Evolutionary conservation across 2,329 filamentous ascomycete genomes (phyloP).

Genomic region (Gliomastix tumulicola): DNA sequence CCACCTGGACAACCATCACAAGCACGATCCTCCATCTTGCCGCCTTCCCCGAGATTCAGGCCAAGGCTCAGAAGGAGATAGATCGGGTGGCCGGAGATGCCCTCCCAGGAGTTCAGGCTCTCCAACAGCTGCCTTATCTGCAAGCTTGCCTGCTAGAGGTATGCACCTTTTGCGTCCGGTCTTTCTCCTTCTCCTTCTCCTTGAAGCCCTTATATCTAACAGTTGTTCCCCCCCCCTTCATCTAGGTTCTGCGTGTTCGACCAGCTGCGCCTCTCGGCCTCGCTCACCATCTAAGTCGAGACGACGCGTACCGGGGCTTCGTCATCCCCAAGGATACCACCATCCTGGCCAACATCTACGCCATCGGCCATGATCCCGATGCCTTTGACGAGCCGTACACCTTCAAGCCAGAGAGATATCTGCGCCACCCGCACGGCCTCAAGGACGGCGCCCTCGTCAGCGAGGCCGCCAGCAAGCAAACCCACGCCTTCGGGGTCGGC

Average conservation of each 20-base stretch:
- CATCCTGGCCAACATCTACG: slow-evolving; percentile 36
- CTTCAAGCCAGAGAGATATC: slow-evolving; percentile 4
- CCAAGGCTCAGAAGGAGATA: not conserved
- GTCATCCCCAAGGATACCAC: slow-evolving; percentile 52
- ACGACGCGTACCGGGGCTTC: slow-evolving; percentile 2
- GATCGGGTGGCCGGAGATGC: not conserved
- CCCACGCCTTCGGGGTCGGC: slow-evolving; percentile 36
- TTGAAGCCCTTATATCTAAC: too few species aligned
- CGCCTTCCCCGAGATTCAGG: not conserved
- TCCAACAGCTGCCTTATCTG: not conserved
- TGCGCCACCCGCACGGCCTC: slow-evolving; percentile 9
- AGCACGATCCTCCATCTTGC: not conserved
- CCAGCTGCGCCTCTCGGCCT: not conserved
- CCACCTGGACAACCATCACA: not conserved
- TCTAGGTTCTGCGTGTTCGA: not conserved
- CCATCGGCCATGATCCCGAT: slow-evolving; percentile 2
- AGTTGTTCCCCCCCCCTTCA: too few species aligned
- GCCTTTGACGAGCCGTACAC: slow-evolving; percentile 2
- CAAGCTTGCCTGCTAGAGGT: not conserved
- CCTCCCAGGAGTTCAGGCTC: not conserved
- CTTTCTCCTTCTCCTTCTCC: too few species aligned
- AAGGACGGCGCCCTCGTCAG: slow-evolving; percentile 2
- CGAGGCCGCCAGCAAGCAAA: not conserved
- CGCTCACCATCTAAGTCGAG: not conserved
- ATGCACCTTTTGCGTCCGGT: too few species aligned